phyloP scores from a whole-genome alignment of 768 basidiomycete species.

The Leccinum pellstonianum region DNA sequence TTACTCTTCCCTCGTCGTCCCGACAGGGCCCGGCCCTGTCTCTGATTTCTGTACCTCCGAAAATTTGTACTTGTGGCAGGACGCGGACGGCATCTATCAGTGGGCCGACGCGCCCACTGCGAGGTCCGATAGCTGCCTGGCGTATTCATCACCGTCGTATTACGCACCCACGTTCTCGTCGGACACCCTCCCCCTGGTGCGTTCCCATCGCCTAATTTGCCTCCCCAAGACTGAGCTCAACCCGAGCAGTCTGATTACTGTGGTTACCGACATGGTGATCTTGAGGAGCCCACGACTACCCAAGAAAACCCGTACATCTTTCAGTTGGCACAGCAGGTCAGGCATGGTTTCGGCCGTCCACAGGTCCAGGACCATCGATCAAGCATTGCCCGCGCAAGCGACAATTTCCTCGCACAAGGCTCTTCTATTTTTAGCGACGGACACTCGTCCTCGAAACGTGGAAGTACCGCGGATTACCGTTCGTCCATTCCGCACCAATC shows the following conservation, averaged over 20 bases:
- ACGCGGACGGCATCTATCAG: constrained; percentile 27
- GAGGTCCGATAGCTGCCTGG: constrained; percentile 27
- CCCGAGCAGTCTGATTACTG: constrained; percentile 16
- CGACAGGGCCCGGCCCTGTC: constrained; percentile 9
- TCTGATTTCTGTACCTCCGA: constrained; percentile 28
- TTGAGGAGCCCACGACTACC: constrained; percentile 7
- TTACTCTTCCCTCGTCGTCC: constrained; percentile 16
- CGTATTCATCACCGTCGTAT: constrained; percentile 18
- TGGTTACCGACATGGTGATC: constrained; percentile 19
- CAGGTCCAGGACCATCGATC: constrained; percentile 32
- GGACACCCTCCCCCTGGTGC: constrained; percentile 17
- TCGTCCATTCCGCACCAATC: constrained; percentile 15
- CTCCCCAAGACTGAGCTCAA: constrained; percentile 6
- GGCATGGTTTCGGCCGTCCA: constrained; percentile 18
- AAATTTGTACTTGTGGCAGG: constrained; percentile 31
- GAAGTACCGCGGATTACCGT: constrained; percentile 17
- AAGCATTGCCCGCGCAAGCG: constrained; percentile 33
- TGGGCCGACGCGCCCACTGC: constrained; percentile 27
- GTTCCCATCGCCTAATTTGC: constrained; percentile 7
- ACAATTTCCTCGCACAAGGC: constrained; percentile 33
- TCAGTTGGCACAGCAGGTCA: constrained; percentile 26
- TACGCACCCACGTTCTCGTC: constrained; percentile 17
- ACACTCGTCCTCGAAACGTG: constrained; percentile 19
- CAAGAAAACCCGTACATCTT: constrained; percentile 25
- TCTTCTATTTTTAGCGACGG: constrained; percentile 32